phyloP scores from a whole-genome alignment of 164 flowering plant species.

The Vitis cinerea region DNA sequence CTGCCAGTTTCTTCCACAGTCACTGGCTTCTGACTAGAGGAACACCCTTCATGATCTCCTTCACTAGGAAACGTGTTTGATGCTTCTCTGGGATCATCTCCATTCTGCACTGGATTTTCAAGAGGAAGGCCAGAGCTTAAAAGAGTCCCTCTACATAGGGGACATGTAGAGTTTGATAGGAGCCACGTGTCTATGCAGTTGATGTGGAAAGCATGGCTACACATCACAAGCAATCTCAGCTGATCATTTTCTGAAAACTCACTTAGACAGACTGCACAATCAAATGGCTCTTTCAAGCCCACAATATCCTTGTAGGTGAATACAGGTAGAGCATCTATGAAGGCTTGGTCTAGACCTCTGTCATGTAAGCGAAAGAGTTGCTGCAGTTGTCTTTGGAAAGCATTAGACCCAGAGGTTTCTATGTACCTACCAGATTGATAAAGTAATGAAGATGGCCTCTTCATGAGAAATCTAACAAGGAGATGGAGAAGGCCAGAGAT shows the following conservation, averaged over 20 bases:
- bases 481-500: constrained; percentile 67
- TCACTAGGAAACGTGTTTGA: constrained; percentile 30
- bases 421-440: constrained; percentile 48
- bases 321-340: constrained; percentile 79
- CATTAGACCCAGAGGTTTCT: constrained; percentile 41
- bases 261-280: constrained; percentile 85
- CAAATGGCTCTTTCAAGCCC: constrained; percentile 77
- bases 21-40: constrained; percentile 24
- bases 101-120: constrained; percentile 45
- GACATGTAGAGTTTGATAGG: constrained; percentile 83
- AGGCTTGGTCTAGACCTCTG: constrained; percentile 81
- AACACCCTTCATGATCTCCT: constrained; percentile 25
- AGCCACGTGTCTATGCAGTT: constrained; percentile 89
- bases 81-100: constrained; percentile 28
- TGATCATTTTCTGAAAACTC: constrained; percentile 65
- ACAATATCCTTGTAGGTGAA: constrained; percentile 66
- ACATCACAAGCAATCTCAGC: constrained; percentile 70
- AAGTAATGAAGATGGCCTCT: constrained; percentile 46
- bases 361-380: constrained; percentile 85
- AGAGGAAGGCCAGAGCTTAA: constrained; percentile 25
- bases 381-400: constrained; percentile 76
- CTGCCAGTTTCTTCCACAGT: constrained; percentile 27
- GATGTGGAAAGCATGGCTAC: constrained; percentile 84
- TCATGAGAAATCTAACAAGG: constrained; percentile 52
- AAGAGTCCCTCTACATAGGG: constrained; percentile 69